These are phyloP conservation scores for Fusarium ambrosium DNA, from an alignment of 2,329 filamentous ascomycete species.

Conservation along the genomic window DNA sequence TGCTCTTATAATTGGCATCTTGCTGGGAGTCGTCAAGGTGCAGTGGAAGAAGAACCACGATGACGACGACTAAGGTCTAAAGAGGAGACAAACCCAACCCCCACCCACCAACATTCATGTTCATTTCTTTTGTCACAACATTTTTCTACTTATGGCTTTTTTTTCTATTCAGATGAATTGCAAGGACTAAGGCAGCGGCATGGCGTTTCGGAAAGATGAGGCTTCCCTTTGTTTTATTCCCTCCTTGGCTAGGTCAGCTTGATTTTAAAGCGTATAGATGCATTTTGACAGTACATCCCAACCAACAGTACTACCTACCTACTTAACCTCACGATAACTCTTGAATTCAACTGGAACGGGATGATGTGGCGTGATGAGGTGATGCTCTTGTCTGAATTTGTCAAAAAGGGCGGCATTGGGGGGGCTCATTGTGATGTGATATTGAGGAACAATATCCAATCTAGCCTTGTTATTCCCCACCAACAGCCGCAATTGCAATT, in stretches of 20 bases:
- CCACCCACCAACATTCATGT: too few species aligned
- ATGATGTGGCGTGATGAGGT: neutral
- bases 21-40: constrained; percentile 45
- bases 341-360: neutral
- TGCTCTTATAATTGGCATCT: constrained; percentile 45
- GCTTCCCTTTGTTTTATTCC: neutral
- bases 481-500: neutral
- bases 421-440: neutral
- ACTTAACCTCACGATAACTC: neutral
- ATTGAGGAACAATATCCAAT: neutral
- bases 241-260: neutral
- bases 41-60: constrained; percentile 27
- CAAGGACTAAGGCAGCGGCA: constrained; percentile 8
- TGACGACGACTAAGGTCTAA: constrained; percentile 12
- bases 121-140: neutral
- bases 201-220: constrained; percentile 20
- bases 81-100: neutral
- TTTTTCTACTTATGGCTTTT: neutral
- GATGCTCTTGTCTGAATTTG: neutral
- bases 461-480: neutral
- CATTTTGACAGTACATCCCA: neutral
- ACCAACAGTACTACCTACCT: neutral
- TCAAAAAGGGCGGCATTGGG: neutral
- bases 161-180: neutral
- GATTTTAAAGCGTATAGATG: neutral